A percentile compares a stretch with the other conserved stretches of the same genome.
Conservation (phyloP, 371 early-diverging fungal genomes). For the Amoeboaphelidium protococcarum region DNA sequence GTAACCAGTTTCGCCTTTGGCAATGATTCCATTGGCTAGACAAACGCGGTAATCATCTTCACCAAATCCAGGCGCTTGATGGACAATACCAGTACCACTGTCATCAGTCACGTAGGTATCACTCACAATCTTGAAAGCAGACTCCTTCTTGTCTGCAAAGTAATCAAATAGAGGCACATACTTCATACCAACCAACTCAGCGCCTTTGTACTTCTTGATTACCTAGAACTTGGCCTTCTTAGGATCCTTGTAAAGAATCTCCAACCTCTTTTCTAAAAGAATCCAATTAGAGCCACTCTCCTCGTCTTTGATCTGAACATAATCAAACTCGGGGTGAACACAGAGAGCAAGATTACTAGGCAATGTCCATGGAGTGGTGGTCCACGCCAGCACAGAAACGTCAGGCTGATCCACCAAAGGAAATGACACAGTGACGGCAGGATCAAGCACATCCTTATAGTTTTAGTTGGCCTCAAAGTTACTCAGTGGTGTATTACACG, state of each 20-base stretch:
- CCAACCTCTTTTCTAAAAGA: constrained; percentile 55
- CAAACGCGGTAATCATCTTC: constrained; percentile 99
- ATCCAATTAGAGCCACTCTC: constrained; percentile 57
- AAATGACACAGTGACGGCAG: constrained; percentile 82
- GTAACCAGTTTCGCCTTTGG: constrained; percentile 34
- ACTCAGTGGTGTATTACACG: constrained; percentile 84
- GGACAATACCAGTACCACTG: constrained; percentile 98
- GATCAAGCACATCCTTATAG: constrained; percentile 97
- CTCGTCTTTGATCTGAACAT: constrained; percentile 68
- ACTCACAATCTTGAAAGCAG: constrained; percentile 61
- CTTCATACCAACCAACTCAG: constrained; percentile 59
- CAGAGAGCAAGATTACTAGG: constrained; percentile 89
- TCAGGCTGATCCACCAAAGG: constrained; percentile 56
- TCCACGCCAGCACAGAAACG: constrained; percentile 85
- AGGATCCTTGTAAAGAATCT: constrained; percentile 67
- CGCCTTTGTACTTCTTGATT: constrained; percentile 50
- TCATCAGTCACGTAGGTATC: constrained; percentile 89
- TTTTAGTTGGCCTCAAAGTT: constrained; percentile 99
- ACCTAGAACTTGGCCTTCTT: constrained; percentile 81
- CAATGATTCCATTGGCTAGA: constrained; percentile 50
- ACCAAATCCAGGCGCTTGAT: constrained; percentile 98
- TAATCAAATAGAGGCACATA: constrained; percentile 82
- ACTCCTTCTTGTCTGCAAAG: constrained; percentile 35
- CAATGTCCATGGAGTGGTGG: constrained; percentile 99
- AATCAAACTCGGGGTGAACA: constrained; percentile 80